These are phyloP conservation scores for Phialophora expanda DNA, from an alignment of 2,329 filamentous ascomycete species.

Conservation along the genomic window DNA sequence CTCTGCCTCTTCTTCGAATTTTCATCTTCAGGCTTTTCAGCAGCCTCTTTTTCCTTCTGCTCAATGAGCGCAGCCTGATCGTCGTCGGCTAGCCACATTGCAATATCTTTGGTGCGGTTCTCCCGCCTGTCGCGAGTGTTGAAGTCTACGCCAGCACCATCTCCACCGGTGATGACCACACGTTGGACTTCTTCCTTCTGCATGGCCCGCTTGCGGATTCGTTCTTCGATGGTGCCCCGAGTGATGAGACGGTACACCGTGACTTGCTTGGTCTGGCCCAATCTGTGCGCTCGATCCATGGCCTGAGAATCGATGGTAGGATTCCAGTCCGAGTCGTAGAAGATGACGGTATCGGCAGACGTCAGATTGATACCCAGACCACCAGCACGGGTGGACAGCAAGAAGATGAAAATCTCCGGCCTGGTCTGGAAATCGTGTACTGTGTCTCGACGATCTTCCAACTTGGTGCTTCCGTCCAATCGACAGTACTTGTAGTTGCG, in stretches of 20 bases:
- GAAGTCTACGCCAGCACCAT: slow-evolving; percentile 86
- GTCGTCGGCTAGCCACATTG: slow-evolving; percentile 97
- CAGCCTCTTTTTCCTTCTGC: slow-evolving; percentile 83
- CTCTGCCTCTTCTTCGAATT: slow-evolving; percentile 57
- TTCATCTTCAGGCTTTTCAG: slow-evolving; percentile 68
- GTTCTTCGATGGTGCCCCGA: slow-evolving; percentile 93
- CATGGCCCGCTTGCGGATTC: slow-evolving; percentile 92
- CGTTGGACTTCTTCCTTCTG: slow-evolving; percentile 99
- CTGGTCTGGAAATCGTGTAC: slow-evolving; percentile 95
- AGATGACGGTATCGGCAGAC: slow-evolving; percentile 96
- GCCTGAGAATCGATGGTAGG: slow-evolving; percentile 98
- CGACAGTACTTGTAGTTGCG: slow-evolving; percentile 99
- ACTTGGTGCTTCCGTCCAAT: slow-evolving; percentile 93
- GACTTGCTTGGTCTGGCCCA: slow-evolving; percentile 93
- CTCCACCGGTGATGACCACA: slow-evolving; percentile 90
- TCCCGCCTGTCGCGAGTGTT: slow-evolving; percentile 85
- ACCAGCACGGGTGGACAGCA: slow-evolving; percentile 93
- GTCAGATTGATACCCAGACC: slow-evolving; percentile 98
- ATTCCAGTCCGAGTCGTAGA: slow-evolving; percentile 99
- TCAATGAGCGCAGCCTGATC: slow-evolving; percentile 95
- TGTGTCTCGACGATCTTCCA: slow-evolving; percentile 95
- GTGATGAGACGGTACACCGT: slow-evolving; percentile 98
- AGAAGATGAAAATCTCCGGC: slow-evolving; percentile 94
- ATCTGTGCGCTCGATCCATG: slow-evolving; percentile 97
- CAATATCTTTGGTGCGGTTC: slow-evolving; percentile 96